Base-by-base conservation (phyloP, 371 early-diverging fungal genomes). In the Apophysomyces trapeziformis region DNA sequence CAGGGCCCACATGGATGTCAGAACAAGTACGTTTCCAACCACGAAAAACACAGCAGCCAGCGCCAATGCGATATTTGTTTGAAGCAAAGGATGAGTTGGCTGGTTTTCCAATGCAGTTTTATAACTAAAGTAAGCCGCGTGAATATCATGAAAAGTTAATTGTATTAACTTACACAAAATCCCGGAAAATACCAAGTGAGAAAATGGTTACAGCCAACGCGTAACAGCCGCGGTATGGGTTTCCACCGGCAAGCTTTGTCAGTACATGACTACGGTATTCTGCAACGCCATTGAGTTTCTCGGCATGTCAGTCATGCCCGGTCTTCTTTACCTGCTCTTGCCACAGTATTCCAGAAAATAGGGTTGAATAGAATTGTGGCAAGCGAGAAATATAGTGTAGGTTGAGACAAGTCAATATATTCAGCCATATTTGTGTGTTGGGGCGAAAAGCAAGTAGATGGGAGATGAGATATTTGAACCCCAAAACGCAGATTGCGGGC, bases 321-420 rank as follows among this genome's bases (percentile, higher is more conserved):
- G 32, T 26, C 32, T 36, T 37, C 12, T 64, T 68, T 78, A 91
- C 91, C 92, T 73, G 77, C 80, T 45, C 92, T 87, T 6, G 96
- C 96, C 32, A 87, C 94, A 21, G 91, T 88, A 75, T 96, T 96
- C 96, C 96, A 96, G 70, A 90, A 93, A 43, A 90, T 69, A 36
- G 96, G 96, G 69, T 95, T 96, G 81, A 96, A 96, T 26, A 90
- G 65, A 43, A 96, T 92, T 64, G 88, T 85, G 14, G 82, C 91
- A 26, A 89, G 70, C 18, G 91, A 73, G 61, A 87, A 65, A 79
- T 88, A 90, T 38, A 95, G 77, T n/a, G 88, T 79, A 37, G 88
- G 78, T 69, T 91, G 81, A 38, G 76, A 69, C 66, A 88, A 84
- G 78, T 93, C 87, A 60, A 93, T 72, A 60, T 66, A 65, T 12